These are phyloP conservation scores for Acanthamoeba triangularis DNA, from an alignment of 208 protist species.

Conservation along the genomic window DNA sequence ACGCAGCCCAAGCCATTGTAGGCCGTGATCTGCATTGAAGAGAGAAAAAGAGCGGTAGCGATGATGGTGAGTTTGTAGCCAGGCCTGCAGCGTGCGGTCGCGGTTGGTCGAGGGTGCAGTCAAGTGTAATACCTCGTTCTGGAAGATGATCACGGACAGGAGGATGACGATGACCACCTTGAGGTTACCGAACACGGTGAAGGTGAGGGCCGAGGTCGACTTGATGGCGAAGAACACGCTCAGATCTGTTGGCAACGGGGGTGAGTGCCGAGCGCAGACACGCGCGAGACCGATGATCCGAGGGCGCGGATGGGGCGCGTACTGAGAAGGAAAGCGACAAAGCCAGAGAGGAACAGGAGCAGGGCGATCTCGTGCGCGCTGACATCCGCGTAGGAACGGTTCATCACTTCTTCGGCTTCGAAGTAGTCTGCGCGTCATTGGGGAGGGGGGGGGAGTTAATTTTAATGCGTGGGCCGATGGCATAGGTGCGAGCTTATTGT, in stretches of 20 bases:
- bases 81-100: background rate
- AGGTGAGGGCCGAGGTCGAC: conserved; percentile 79
- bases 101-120: too few relatives aligned
- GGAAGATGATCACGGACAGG: conserved; percentile 78
- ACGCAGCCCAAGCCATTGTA: background rate
- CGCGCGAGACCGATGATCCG: background rate
- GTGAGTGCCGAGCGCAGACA: background rate
- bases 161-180: conserved; percentile 79
- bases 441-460: background rate
- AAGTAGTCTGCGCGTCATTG: background rate
- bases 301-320: background rate
- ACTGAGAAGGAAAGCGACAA: conserved; percentile 37
- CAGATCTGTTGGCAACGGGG: background rate
- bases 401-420: background rate
- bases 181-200: conserved; percentile 80
- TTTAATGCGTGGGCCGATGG: background rate
- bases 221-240: conserved; percentile 80
- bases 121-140: conserved; percentile 64
- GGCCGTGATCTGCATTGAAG: background rate
- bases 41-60: background rate
- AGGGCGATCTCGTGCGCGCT: background rate
- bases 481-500: background rate
- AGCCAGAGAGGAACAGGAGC: background rate
- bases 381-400: background rate
- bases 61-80: background rate